phyloP scores from a whole-genome alignment of 768 basidiomycete genomes.

The Leucogyrophana mollusca region DNA sequence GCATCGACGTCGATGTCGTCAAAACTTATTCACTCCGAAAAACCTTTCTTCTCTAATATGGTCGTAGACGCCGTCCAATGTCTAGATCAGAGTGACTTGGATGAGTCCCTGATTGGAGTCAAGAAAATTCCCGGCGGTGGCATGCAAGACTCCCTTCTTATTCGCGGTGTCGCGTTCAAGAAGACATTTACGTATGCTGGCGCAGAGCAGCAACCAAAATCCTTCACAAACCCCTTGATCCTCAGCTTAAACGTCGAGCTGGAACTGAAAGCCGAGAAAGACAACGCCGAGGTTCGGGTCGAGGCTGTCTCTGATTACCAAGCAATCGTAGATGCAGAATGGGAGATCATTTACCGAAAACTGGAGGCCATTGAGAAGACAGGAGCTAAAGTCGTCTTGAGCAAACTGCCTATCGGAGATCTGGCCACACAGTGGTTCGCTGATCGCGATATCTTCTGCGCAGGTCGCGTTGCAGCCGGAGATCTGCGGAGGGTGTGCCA shows the following conservation, averaged over 20 bases:
- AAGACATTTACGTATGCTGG: slow-evolving; percentile 99
- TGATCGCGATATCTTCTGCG: slow-evolving; percentile 98
- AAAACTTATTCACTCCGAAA: slow-evolving; percentile 97
- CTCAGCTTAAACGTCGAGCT: slow-evolving; percentile 96
- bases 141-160: slow-evolving; percentile 91
- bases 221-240: slow-evolving; percentile 84
- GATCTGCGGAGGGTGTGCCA: slow-evolving; percentile 94
- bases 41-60: slow-evolving; percentile 99
- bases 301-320: slow-evolving; percentile 98
- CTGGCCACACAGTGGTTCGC: slow-evolving; percentile 99
- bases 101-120: slow-evolving; percentile 94
- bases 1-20: slow-evolving; percentile 99
- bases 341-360: slow-evolving; percentile 99
- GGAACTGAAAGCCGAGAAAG: slow-evolving; percentile 98
- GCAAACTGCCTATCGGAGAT: slow-evolving; percentile 98
- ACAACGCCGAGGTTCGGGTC: slow-evolving; percentile 97
- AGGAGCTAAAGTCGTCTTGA: slow-evolving; percentile 95
- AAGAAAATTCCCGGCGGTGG: slow-evolving; percentile 98
- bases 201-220: slow-evolving; percentile 97
- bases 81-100: slow-evolving; percentile 89
- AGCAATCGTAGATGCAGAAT: slow-evolving; percentile 98
- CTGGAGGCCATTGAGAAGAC: slow-evolving; percentile 94
- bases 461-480: slow-evolving; percentile 87
- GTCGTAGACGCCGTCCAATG: slow-evolving; percentile 95
- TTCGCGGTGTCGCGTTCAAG: slow-evolving; percentile 95